Conservation (phyloP, 805 yeast genomes). For the Candida chilensis region DNA sequence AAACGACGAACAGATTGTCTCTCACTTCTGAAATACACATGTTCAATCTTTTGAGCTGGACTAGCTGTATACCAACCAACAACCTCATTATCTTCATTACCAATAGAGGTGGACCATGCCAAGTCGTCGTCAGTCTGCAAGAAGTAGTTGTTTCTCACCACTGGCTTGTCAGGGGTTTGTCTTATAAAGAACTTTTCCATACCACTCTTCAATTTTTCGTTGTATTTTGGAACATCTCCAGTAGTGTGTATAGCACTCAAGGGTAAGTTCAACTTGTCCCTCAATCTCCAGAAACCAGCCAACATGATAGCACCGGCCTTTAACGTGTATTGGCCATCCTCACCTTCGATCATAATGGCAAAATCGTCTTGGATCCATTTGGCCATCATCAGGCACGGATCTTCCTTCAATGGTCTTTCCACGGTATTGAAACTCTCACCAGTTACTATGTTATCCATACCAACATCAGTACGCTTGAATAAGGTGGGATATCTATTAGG, state of each 20-base stretch:
- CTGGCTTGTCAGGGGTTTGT: conserved; percentile 49
- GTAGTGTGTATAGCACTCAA: conserved; percentile 49
- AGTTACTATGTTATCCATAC: conserved; percentile 42
- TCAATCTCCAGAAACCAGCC: conserved; percentile 65
- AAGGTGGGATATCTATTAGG: conserved; percentile 51
- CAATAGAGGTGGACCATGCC: conserved; percentile 60
- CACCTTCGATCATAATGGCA: conserved; percentile 56
- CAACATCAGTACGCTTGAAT: conserved; percentile 33
- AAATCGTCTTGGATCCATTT: conserved; percentile 56
- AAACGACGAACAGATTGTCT: conserved; percentile 55
- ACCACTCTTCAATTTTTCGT: conserved; percentile 46
- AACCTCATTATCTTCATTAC: conserved; percentile 37
- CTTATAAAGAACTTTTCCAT: conserved; percentile 61
- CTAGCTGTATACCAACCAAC: conserved; percentile 63
- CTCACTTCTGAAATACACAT: conserved; percentile 52
- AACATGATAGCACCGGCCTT: conserved; percentile 55
- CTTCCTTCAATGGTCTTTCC: conserved; percentile 25
- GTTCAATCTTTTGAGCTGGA: conserved; percentile 33
- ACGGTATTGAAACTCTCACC: conserved; percentile 34
- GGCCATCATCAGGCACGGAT: conserved; percentile 53
- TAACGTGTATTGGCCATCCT: conserved; percentile 46
- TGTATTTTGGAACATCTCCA: conserved; percentile 62
- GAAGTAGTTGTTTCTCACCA: conserved; percentile 60
- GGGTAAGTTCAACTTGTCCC: conserved; percentile 49
- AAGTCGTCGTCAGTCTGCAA: conserved; percentile 53